A percentile compares a stretch with the other conserved stretches of the same genome.
Conservation (phyloP, 148 eudicot species). For the Chenopodium quinoa region DNA sequence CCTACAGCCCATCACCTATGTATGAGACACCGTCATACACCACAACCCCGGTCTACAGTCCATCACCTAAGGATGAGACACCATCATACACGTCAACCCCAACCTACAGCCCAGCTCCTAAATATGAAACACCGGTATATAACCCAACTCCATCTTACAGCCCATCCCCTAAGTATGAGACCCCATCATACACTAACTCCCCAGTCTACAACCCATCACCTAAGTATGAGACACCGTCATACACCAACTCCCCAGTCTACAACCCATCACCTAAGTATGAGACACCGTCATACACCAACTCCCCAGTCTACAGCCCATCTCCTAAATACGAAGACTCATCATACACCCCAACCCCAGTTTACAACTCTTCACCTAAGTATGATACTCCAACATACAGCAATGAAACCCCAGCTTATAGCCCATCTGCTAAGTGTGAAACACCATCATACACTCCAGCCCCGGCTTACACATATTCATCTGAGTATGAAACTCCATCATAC, state of each 20-base stretch:
- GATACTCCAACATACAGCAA: background rate
- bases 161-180: background rate
- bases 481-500: background rate
- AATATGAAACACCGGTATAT: background rate
- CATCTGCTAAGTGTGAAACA: conserved; percentile 1
- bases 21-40: background rate
- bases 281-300: background rate
- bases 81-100: background rate
- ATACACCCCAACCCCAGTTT: background rate
- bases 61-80: background rate
- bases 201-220: background rate
- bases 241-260: background rate
- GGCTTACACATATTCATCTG: background rate
- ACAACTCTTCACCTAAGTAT: conserved; percentile 5
- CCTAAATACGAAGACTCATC: background rate
- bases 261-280: conserved; percentile 5
- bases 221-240: background rate
- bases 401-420: background rate
- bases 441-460: conserved; percentile 2
- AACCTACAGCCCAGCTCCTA: background rate
- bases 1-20: background rate
- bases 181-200: background rate
- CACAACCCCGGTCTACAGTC: background rate
- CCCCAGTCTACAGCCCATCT: background rate
- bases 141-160: background rate